Base-by-base conservation (phyloP, 2,329 filamentous ascomycete species). In the Pleurostoma richardsiae region DNA sequence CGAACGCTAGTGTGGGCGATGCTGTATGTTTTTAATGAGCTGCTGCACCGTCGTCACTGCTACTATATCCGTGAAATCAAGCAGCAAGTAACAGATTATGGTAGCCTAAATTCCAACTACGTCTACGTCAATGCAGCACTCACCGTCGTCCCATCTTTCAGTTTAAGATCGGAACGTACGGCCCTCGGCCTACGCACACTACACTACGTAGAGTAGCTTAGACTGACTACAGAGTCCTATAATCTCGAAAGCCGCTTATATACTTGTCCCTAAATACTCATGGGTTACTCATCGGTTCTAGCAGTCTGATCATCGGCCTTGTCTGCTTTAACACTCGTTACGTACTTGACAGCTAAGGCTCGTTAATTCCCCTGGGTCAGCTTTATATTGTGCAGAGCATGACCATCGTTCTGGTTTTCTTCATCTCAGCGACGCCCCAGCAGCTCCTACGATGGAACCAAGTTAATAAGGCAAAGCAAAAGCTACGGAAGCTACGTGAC, bases 321-420 rank as follows among this genome's bases (percentile, higher is more conserved):
- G 31, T 36, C n/a, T 36, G 60, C 57, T 45, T 57, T 54, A 42
- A 64, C 52, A 62, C 61, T 44, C 47, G 60, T 53, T 39, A 58
- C 2, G 42, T 65, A 27, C 40, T 52, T 2, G 57, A 56, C n/a
- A 59, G 63, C 40, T 53, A 53, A 2, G 58, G 64, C 3, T 71
- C 59, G 55, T 49, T 54, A 5, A 64, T 69, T 29, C 66, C 64
- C 0, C 55, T 62, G 4, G 63, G 64, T 0, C 49, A 66, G 1
- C 67, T 66, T 53, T 65, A 59, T 40, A 48, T 63, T 33, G 53
- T 67, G 4, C 62, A 64, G 4, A 44, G 49, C 10, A 56, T 65
- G 27, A 50, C 67, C 6, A 42, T 57, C 2, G 42, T 40, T 26
- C 40, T 48, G 6, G 54, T 59, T 36, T 60, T 57, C 52, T 63